Evolutionary conservation across 768 basidiomycete species (phyloP), one percentile per base, ranked within the genome.

Genomic region (Cantharellus cinnabarinus): DNA sequence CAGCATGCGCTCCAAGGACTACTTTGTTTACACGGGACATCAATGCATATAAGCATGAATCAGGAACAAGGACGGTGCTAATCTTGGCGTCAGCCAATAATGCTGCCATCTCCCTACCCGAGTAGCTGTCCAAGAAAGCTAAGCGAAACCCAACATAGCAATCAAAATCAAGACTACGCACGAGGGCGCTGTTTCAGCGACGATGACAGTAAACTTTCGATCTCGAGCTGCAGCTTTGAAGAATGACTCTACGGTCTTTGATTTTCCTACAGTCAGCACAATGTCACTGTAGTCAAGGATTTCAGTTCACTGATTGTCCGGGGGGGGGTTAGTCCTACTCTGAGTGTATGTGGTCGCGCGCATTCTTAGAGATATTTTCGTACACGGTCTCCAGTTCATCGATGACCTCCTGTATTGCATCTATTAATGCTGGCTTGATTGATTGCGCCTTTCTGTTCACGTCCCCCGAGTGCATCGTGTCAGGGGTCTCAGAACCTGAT

Each of bases 11-110:
- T 38, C 91, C 89, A 52, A 99, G 76, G 60, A 99, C 81, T 64
- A 98, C 85, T 71, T 99, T 99, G 73, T 91, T 94, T 62, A 94
- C 86, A 61, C 94, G 82, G 3, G 95, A 94, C 82, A 98, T 89
- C 63, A 99, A 77, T 5, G 91, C 89, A 67, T 86, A 94, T 68
- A 97, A 83, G 35, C 90, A 91, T 4, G 89, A 91, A 70, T 98
- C 94, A 48, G 95, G 94, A 57, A 98, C 83, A 54, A 99, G 83
- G 68, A 97, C 86, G n/a, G 91, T 94, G 3, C 89, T 89, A 63
- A 98, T 90, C 54, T 82, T 82, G 14, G 81, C 77, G 2, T 79
- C 72, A 3, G 91, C 87, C 34, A 97, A 75, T 2, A 83, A 78
- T 64, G 79, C 73, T 0, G 93, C 89, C 80, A 93, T 85, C 62